phyloP scores from a whole-genome alignment of 2,329 filamentous ascomycete species.

The Endocalyx cinctus region DNA sequence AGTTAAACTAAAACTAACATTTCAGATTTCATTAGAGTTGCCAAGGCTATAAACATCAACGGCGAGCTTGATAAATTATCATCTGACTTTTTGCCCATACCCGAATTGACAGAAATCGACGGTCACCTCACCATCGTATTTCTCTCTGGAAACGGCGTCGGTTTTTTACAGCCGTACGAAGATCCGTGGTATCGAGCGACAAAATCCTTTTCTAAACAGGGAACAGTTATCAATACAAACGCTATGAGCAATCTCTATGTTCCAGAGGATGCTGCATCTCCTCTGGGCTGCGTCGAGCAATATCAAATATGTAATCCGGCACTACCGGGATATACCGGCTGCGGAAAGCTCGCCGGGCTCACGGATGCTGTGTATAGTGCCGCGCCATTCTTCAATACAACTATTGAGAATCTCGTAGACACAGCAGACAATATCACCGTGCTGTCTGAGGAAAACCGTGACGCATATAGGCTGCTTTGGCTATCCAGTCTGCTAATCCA shows the following conservation, averaged over 20 bases:
- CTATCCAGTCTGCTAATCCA: too few relatives aligned
- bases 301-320: slow-evolving; percentile 4
- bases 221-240: background rate
- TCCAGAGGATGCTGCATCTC: background rate
- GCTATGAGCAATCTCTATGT: background rate
- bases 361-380: background rate
- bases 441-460: too few relatives aligned
- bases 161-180: background rate
- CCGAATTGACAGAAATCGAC: background rate
- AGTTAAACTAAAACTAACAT: too few relatives aligned
- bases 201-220: background rate
- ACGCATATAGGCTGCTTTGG: too few relatives aligned
- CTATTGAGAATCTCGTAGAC: too few relatives aligned
- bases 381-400: slow-evolving; percentile 1
- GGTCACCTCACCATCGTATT: background rate
- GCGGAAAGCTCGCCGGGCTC: background rate
- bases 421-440: too few relatives aligned
- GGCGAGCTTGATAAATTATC: too few relatives aligned
- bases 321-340: background rate
- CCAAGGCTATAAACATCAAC: too few relatives aligned
- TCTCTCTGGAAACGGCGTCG: slow-evolving; percentile 2
- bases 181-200: slow-evolving; percentile 1
- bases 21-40: too few relatives aligned
- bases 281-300: slow-evolving; percentile 5
- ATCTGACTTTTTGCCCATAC: background rate